Evolutionary conservation across 371 early-diverging fungal species (phyloP), one percentile per base, ranked within the genome.

Genomic region (Neoconidiobolus thromboides): DNA sequence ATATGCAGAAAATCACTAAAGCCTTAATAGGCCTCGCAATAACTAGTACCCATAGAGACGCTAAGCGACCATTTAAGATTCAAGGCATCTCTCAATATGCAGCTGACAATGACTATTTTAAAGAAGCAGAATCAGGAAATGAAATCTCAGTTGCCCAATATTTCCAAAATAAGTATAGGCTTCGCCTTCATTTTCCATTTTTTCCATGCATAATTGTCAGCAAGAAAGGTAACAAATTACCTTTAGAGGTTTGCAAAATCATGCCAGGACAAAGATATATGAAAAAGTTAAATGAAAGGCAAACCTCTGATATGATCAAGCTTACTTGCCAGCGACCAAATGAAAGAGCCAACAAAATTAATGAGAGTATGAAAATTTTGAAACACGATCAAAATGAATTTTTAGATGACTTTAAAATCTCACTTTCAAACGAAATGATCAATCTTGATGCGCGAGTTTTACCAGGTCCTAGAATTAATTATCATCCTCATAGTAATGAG

Each of bases 231-330:
- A 66, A 73, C 26, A 77, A 73, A 60, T 68, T 96, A 40, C 95
- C 96, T 39, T 77, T 94, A 73, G 94, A 96, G 70, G 76, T 91
- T 40, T 93, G 94, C 70, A 75, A 78, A 38, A 69, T 94, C 14
- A 67, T 81, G 40, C 75, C 77, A 48, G 89, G 87, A 48, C 92
- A 91, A 71, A 78, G 87, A 38, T 78, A 77, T 64, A 66, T 73
- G 58, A 74, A 84, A 64, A 87, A 88, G 67, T 69, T 90, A 15
- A 82, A 85, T 64, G 89, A 88, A 48, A 73, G 71, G 41, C 84
- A 93, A 74, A 92, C 92, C 0, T 82, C 89, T 0, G 88, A 90
- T 57, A 91, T 93, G 89, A 90, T 95, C 69, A 85, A 79, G 63
- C 87, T 89, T 65, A 85, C 91, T 0, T 84, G 87, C 64, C 81